Evolutionary conservation across 352 stramenopile species (phyloP).

Genomic region (Bremia lactucae): DNA sequence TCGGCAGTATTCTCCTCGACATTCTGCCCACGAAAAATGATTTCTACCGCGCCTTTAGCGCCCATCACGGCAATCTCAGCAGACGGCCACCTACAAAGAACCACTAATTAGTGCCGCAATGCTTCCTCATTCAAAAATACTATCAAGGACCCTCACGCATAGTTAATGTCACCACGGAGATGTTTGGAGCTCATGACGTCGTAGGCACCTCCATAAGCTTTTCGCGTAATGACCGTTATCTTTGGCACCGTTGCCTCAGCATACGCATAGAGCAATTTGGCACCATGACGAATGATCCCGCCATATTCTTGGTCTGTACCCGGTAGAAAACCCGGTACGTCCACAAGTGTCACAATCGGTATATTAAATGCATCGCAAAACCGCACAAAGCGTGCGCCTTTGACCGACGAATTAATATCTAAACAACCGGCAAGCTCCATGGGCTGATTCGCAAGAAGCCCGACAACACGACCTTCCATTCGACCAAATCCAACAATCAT

Average conservation of each 20-base stretch:
- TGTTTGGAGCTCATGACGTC: slow-evolving; percentile 99
- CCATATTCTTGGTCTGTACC: slow-evolving; percentile 88
- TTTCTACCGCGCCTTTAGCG: slow-evolving; percentile 94
- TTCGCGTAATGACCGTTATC: slow-evolving; percentile 97
- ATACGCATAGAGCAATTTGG: slow-evolving; percentile 97
- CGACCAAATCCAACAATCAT: slow-evolving; percentile 95
- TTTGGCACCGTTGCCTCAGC: slow-evolving; percentile 97
- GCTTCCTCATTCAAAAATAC: background rate
- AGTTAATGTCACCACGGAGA: slow-evolving; percentile 94
- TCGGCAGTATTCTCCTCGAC: slow-evolving; percentile 92
- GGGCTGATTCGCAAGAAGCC: slow-evolving; percentile 97
- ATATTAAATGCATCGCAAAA: slow-evolving; percentile 99
- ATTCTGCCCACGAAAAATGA: slow-evolving; percentile 95
- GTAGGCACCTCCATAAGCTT: slow-evolving; percentile 97
- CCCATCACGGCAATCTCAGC: slow-evolving; percentile 87
- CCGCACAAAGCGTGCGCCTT: slow-evolving; percentile 95
- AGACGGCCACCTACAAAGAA: slow-evolving; percentile 42
- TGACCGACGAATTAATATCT: slow-evolving; percentile 95
- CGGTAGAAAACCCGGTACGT: slow-evolving; percentile 97
- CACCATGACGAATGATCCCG: slow-evolving; percentile 94
- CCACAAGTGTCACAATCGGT: slow-evolving; percentile 95
- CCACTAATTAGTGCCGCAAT: no score
- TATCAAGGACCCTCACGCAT: slow-evolving; percentile 60
- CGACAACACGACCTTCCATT: slow-evolving; percentile 94
- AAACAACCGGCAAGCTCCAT: slow-evolving; percentile 94